Conservation (phyloP, 1,139 yeast species). For the Saccharomycopsis hybrid region DNA sequence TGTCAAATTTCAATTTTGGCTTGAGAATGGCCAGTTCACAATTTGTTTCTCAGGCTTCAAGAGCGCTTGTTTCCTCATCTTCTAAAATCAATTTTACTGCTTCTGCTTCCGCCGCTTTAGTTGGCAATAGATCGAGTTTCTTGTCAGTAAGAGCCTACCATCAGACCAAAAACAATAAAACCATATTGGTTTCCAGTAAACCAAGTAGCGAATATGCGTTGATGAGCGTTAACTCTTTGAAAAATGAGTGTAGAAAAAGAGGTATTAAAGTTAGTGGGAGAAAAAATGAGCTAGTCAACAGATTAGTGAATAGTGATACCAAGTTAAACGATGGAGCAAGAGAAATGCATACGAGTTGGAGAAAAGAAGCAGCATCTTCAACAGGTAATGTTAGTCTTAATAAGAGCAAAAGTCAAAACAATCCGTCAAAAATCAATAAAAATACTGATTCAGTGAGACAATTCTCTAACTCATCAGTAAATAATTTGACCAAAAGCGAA, state of each 20-base stretch:
- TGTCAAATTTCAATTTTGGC: too few relatives aligned
- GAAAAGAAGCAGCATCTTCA: neutral
- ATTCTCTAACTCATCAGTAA: neutral
- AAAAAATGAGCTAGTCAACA: slow-evolving; percentile 16
- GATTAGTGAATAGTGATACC: slow-evolving; percentile 10
- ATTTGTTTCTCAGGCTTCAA: neutral
- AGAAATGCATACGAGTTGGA: neutral
- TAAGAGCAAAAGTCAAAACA: neutral
- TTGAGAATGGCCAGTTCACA: neutral
- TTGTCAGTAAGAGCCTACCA: slow-evolving; percentile 13
- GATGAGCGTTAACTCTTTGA: slow-evolving; percentile 20
- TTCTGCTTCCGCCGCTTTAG: too few relatives aligned
- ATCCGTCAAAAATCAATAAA: neutral
- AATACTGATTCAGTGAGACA: neutral
- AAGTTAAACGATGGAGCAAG: neutral
- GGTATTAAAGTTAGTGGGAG: slow-evolving; percentile 20
- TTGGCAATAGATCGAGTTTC: too few relatives aligned
- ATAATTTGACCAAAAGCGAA: too few relatives aligned
- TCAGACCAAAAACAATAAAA: slow-evolving; percentile 17
- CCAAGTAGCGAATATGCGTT: slow-evolving; percentile 17
- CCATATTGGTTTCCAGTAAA: slow-evolving; percentile 11
- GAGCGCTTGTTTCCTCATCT: too few relatives aligned
- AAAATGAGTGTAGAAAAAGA: slow-evolving; percentile 19
- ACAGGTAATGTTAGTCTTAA: neutral
- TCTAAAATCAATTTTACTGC: too few relatives aligned